A percentile compares a stretch with the other conserved stretches of the same genome.
Evolutionary conservation across 495 filamentous ascomycete genomes (phyloP).

Genomic region (Thermothielavioides terrestris): DNA sequence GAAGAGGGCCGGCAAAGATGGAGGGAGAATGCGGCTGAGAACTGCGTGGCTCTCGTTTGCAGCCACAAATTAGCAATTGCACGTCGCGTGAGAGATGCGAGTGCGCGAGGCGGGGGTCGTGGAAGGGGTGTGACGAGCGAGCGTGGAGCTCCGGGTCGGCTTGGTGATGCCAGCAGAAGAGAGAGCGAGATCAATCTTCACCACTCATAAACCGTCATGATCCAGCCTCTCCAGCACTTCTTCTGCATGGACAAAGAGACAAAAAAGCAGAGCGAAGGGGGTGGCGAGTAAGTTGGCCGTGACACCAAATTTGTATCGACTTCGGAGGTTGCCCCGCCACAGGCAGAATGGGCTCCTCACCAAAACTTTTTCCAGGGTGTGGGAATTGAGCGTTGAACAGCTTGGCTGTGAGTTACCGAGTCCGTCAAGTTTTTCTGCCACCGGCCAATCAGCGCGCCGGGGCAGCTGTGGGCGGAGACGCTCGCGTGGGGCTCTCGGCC

Average conservation of each 20-base stretch:
- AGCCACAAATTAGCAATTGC: too few species aligned
- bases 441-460: slow-evolving; percentile 16
- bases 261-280: slow-evolving; percentile 1
- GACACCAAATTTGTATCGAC: slow-evolving; percentile 13
- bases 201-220: slow-evolving; percentile 1
- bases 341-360: slow-evolving; percentile 5
- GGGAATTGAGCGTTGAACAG: not conserved
- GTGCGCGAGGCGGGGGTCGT: not conserved
- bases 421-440: slow-evolving; percentile 8
- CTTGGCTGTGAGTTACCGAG: slow-evolving; percentile 1
- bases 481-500: slow-evolving; percentile 2
- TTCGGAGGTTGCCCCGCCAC: slow-evolving; percentile 16
- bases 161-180: slow-evolving; percentile 6
- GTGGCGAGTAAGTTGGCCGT: not conserved
- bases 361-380: slow-evolving; percentile 17
- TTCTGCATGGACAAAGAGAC: slow-evolving; percentile 6
- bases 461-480: not conserved
- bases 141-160: not conserved
- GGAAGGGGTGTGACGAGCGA: not conserved
- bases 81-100: not conserved
- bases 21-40: not conserved
- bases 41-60: too few species aligned
- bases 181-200: not conserved
- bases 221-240: slow-evolving; percentile 13
- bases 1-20: not conserved